Conservation (phyloP, 768 basidiomycete genomes). For the Phanerochaete sordida region DNA sequence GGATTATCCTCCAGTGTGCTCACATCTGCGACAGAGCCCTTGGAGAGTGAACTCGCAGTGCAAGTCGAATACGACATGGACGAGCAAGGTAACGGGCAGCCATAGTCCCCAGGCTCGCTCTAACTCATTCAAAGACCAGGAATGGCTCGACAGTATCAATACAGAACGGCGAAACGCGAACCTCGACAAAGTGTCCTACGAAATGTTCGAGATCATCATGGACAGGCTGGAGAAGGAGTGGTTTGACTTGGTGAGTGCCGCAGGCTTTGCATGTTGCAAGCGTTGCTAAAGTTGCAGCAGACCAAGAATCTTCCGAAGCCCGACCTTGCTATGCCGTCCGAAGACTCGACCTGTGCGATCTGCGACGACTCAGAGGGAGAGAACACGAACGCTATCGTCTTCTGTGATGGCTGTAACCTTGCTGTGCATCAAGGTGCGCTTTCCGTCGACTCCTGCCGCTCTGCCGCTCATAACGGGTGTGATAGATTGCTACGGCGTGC, state of each 20-base stretch:
- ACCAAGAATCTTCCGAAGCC: constrained; percentile 93
- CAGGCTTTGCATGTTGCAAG: neutral
- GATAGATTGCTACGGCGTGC: constrained; percentile 96
- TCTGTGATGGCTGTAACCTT: constrained; percentile 98
- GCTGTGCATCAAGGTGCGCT: constrained; percentile 96
- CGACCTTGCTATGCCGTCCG: constrained; percentile 81
- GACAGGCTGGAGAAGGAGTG: constrained; percentile 98
- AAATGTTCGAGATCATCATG: constrained; percentile 94
- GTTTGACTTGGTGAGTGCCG: constrained; percentile 80
- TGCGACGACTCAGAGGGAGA: constrained; percentile 99
- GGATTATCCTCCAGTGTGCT: neutral
- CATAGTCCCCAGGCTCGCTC: neutral
- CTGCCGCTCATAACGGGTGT: too few species aligned
- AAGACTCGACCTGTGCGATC: constrained; percentile 95
- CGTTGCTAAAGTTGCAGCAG: constrained; percentile 39
- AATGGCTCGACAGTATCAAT: constrained; percentile 91
- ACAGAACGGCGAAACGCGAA: constrained; percentile 75
- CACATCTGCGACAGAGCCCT: constrained; percentile 57
- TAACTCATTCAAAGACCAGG: constrained; percentile 60
- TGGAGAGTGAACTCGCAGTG: constrained; percentile 86
- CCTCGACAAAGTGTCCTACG: constrained; percentile 68
- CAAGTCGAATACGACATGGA: constrained; percentile 99
- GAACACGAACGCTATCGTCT: constrained; percentile 98
- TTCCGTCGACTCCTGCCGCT: neutral
- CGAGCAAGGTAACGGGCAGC: constrained; percentile 72